Base-by-base conservation (phyloP, 2,329 filamentous ascomycete genomes). In the Colletotrichum tropicicola region DNA sequence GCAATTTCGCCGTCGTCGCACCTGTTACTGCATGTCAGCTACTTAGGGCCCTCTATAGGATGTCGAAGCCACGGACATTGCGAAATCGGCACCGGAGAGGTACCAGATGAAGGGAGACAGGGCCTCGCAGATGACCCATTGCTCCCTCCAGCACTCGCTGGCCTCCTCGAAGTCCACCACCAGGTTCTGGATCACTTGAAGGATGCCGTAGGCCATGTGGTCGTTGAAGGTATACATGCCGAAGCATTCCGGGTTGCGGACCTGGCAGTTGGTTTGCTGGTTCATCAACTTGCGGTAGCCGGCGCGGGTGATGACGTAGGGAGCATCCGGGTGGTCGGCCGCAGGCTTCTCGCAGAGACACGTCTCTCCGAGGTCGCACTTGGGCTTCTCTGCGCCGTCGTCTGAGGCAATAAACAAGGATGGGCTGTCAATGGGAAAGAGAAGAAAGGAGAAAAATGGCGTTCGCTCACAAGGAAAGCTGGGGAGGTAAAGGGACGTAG, bases 141-240 rank as follows among this genome's bases (percentile, higher is more conserved):
- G 73, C 62, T 79, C 76, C 49, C 73, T 74, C 77, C 75, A 77
- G 32, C 76, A 69, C 19, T 69, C 70, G 7, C 68, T 65, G 4
- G 73, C 77, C 55, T 80, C 76, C 3, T 71, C 68, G 43, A 79
- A 81, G 52, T 81, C 76, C 6, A 80, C 69, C 2, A 83, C 44
- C 6, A 76, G 62, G 54, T 83, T 84, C 68, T 84, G 73, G 5
- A 82, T 23, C 0, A 80, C 67, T 70, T 85, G 80, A 0, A 83
- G 43, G 7, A 72, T 54, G 1, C 81, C 82, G 45, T 80, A 82
- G 4, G 62, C 71, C 5, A 54, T 68, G 48, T 78, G 78, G 64
- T 83, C 78, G 54, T 83, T 83, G 69, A 75, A 82, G 2, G 77
- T 77, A 68, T 81, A 72, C 77, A 84, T 79, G 6, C 17, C 17